Conservation (phyloP, 176 grass and related monocot genomes). For the Guadua angustifolia region DNA sequence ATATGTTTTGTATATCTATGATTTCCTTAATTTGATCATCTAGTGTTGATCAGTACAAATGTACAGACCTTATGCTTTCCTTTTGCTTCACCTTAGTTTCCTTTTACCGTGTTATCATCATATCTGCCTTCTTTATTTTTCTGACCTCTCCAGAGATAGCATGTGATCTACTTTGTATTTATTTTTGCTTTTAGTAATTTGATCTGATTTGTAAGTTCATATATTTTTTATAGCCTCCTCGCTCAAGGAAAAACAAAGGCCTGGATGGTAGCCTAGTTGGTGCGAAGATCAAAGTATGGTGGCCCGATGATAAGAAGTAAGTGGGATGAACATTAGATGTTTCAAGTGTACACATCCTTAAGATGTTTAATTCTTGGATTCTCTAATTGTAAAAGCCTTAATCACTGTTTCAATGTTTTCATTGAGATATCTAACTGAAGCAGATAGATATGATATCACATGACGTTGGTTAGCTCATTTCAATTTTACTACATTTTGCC, state of each 20-base stretch:
- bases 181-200: slow-evolving; percentile 5
- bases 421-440: neutral
- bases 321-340: slow-evolving; percentile 39
- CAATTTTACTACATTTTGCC: slow-evolving; percentile 12
- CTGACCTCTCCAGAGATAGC: neutral
- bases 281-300: slow-evolving; percentile 91
- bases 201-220: slow-evolving; percentile 37
- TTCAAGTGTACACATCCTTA: neutral
- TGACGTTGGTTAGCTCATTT: neutral
- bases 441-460: neutral
- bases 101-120: neutral
- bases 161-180: slow-evolving; percentile 17
- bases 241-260: slow-evolving; percentile 61
- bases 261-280: slow-evolving; percentile 71
- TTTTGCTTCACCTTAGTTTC: neutral
- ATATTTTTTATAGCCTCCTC: slow-evolving; percentile 50
- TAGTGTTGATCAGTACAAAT: neutral
- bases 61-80: neutral
- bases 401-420: neutral
- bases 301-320: slow-evolving; percentile 92
- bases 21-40: slow-evolving; percentile 4
- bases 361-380: slow-evolving; percentile 1
- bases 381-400: slow-evolving; percentile 25
- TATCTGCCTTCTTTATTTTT: slow-evolving; percentile 2
- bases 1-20: neutral